phyloP scores from a whole-genome alignment of 108 stramenopile genomes.

The Skeletonema menzelii region DNA sequence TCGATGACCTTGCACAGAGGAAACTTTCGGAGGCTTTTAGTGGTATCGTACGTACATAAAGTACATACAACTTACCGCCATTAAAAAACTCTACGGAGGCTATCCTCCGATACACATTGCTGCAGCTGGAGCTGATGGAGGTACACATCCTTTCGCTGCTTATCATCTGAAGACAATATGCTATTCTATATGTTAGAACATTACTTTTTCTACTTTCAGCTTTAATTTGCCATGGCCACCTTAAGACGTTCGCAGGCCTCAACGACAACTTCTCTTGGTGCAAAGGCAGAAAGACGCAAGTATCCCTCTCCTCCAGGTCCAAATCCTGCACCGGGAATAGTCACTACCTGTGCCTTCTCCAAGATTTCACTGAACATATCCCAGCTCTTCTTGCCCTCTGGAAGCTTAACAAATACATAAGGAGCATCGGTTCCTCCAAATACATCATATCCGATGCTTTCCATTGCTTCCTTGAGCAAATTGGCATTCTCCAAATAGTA shows the following conservation, averaged over 20 bases:
- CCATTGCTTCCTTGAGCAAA: constrained; percentile 84
- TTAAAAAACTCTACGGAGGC: too few relatives aligned
- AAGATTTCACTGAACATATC: constrained; percentile 92
- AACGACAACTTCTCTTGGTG: constrained; percentile 82
- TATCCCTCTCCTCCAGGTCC: constrained; percentile 98
- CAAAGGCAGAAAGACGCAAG: constrained; percentile 94
- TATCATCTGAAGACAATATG: neutral
- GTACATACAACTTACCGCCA: too few relatives aligned
- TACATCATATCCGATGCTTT: constrained; percentile 82
- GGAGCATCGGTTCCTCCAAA: constrained; percentile 95
- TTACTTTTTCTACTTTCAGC: neutral
- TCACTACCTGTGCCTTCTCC: constrained; percentile 96
- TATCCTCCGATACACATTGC: too few relatives aligned
- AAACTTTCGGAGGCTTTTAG: too few relatives aligned
- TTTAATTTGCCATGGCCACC: constrained; percentile 52
- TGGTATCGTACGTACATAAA: too few relatives aligned
- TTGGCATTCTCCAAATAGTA: constrained; percentile 97
- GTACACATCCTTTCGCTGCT: neutral
- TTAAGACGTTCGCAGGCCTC: constrained; percentile 92
- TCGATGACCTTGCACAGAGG: too few relatives aligned
- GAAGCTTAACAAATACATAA: constrained; percentile 93
- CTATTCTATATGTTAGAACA: neutral
- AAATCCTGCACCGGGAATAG: constrained; percentile 97
- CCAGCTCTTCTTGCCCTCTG: constrained; percentile 88
- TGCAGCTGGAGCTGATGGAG: too few relatives aligned